A percentile compares a stretch with the other conserved stretches of the same genome.
Conservation (phyloP, 345 rosid genomes). For the Aquilaria sinensis region DNA sequence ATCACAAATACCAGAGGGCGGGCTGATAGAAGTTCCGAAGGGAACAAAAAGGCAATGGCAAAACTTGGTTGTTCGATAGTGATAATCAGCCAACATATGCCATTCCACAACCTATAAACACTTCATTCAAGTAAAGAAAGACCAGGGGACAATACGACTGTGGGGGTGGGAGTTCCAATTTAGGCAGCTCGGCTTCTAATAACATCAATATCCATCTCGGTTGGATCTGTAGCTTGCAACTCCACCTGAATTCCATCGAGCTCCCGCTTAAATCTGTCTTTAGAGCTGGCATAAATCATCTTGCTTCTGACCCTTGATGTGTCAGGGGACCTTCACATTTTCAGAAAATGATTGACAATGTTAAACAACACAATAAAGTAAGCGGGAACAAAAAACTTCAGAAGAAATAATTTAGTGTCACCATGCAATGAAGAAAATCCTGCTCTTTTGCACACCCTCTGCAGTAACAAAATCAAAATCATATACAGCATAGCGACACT, state of each 20-base stretch:
- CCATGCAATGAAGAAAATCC: constrained; percentile 64
- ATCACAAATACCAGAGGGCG: constrained; percentile 21
- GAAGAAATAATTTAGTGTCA: constrained; percentile 9
- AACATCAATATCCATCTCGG: constrained; percentile 54
- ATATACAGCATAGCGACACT: constrained; percentile 59
- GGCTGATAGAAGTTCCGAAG: constrained; percentile 15
- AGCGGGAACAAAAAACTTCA: not conserved
- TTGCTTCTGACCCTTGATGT: constrained; percentile 50
- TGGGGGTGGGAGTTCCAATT: constrained; percentile 11
- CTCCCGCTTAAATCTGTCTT: constrained; percentile 49
- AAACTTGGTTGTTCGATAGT: constrained; percentile 18
- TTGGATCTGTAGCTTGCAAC: constrained; percentile 55
- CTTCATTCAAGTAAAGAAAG: constrained; percentile 18
- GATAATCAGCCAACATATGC: constrained; percentile 24
- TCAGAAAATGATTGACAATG: not conserved
- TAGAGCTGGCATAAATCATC: constrained; percentile 63
- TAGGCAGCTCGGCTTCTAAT: constrained; percentile 45
- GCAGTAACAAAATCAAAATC: constrained; percentile 52
- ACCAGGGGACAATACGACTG: constrained; percentile 5
- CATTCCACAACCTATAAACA: constrained; percentile 28
- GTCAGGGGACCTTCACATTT: constrained; percentile 45
- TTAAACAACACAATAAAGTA: not conserved
- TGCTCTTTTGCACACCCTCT: constrained; percentile 51
- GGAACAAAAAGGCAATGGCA: constrained; percentile 14
- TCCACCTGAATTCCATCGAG: constrained; percentile 45